phyloP scores from a whole-genome alignment of 2,329 filamentous ascomycete genomes.

The Anisogramma anomala region DNA sequence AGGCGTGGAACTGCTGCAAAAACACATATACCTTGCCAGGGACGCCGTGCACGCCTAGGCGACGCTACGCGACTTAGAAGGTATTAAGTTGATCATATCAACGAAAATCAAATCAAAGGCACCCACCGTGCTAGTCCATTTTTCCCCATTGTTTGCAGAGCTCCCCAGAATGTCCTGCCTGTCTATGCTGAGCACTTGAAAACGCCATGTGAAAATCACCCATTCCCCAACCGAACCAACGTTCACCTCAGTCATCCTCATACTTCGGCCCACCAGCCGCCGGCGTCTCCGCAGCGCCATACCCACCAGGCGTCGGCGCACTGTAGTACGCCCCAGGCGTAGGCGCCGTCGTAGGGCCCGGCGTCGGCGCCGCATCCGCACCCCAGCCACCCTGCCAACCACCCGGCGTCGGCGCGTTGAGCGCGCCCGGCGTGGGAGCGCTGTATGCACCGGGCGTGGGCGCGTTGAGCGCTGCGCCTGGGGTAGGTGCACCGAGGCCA shows the following conservation, averaged over 20 bases:
- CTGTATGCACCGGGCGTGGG: slow-evolving; percentile 60
- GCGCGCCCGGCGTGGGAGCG: slow-evolving; percentile 50
- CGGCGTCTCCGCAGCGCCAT: slow-evolving; percentile 45
- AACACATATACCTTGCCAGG: too few relatives aligned
- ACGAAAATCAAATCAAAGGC: too few relatives aligned
- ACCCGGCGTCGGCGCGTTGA: slow-evolving; percentile 58
- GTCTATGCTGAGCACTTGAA: too few relatives aligned
- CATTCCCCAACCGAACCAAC: too few relatives aligned
- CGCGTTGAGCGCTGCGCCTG: slow-evolving; percentile 47
- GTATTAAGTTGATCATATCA: too few relatives aligned
- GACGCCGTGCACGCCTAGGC: too few relatives aligned
- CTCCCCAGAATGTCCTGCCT: too few relatives aligned
- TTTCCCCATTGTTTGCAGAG: too few relatives aligned
- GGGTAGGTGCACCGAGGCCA: slow-evolving; percentile 47
- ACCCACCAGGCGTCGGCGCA: slow-evolving; percentile 55
- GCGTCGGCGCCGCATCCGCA: slow-evolving; percentile 54
- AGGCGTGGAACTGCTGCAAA: too few relatives aligned
- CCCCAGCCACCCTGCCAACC: slow-evolving; percentile 50
- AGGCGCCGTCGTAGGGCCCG: slow-evolving; percentile 47
- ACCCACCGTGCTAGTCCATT: too few relatives aligned
- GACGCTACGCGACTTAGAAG: too few relatives aligned
- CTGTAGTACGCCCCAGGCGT: slow-evolving; percentile 56
- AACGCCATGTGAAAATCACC: too few relatives aligned
- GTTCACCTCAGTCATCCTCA: slow-evolving; percentile 38
- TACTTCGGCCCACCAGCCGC: slow-evolving; percentile 47